A percentile compares a stretch with the other conserved stretches of the same genome.
These are phyloP conservation scores for Pharus latifolius DNA, from an alignment of 176 grass and related monocot species.

Conservation along the genomic window DNA sequence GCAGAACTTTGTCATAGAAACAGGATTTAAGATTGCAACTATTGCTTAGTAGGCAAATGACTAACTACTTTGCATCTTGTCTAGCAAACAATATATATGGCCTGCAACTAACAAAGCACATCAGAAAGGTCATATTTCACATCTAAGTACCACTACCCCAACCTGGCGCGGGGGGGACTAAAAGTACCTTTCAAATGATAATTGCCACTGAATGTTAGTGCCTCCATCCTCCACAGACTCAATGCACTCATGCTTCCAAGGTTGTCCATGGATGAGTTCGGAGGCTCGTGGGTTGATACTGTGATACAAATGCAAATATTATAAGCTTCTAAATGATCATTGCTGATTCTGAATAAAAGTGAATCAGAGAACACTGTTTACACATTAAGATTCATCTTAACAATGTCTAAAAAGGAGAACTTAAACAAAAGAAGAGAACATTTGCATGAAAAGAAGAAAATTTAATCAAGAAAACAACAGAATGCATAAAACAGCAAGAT, in stretches of 20 bases:
- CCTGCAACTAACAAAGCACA: not conserved
- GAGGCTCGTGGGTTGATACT: not conserved
- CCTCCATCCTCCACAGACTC: not conserved
- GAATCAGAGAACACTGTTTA: too few relatives aligned
- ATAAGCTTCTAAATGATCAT: not conserved
- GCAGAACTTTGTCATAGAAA: not conserved
- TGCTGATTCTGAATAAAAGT: too few relatives aligned
- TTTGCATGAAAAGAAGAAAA: too few relatives aligned
- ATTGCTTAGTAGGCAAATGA: not conserved
- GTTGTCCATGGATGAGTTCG: not conserved
- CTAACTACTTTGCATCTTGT: too few relatives aligned
- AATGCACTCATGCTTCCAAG: not conserved
- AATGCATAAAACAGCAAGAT: too few relatives aligned
- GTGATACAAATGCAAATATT: constrained; percentile 1
- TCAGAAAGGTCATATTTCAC: not conserved
- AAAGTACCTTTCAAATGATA: constrained; percentile 8
- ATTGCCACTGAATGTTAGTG: too few relatives aligned
- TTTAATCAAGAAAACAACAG: too few relatives aligned
- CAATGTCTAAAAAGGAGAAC: too few relatives aligned
- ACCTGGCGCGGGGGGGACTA: not conserved
- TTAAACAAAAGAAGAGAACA: too few relatives aligned
- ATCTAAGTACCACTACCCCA: not conserved
- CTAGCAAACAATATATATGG: not conserved
- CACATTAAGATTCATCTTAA: too few relatives aligned
- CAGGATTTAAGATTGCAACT: too few relatives aligned